Evolutionary conservation across 768 basidiomycete species (phyloP).

Genomic region (Auriscalpium microsporum): DNA sequence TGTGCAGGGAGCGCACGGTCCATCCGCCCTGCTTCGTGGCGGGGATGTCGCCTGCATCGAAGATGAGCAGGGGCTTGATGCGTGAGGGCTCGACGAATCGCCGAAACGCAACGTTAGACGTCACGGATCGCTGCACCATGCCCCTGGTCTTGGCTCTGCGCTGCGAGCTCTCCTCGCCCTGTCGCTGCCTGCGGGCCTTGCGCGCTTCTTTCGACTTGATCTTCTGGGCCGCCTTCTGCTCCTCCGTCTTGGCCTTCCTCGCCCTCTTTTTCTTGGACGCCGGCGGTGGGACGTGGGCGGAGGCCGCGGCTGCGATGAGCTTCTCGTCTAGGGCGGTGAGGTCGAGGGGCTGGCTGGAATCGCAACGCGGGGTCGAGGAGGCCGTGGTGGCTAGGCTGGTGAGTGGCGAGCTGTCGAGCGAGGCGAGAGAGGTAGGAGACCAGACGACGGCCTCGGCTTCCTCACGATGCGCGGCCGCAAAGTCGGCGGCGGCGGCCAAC

Average conservation of each 20-base stretch:
- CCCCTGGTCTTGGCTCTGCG: not conserved
- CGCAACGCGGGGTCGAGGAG: not conserved
- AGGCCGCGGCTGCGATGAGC: no score
- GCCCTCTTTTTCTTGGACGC: no score
- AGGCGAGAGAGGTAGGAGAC: not conserved
- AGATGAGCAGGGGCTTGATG: not conserved
- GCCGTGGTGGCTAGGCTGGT: not conserved
- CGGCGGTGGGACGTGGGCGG: no score
- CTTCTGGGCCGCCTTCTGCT: no score
- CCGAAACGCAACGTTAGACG: not conserved
- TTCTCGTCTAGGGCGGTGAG: not conserved
- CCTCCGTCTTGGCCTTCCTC: no score
- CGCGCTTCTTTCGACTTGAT: no score
- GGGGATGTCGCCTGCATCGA: not conserved
- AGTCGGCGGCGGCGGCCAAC: not conserved
- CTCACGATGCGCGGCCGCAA: not conserved
- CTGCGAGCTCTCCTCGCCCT: not conserved
- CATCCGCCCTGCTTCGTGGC: not conserved
- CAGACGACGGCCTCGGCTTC: not conserved
- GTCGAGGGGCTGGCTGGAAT: not conserved
- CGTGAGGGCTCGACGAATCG: not conserved
- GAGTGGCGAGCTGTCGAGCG: not conserved
- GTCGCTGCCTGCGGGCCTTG: no score
- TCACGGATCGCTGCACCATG: not conserved
- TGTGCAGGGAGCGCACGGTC: not conserved